phyloP scores from a whole-genome alignment of 2,329 filamentous ascomycete genomes.

The Ophiostoma sp. region DNA sequence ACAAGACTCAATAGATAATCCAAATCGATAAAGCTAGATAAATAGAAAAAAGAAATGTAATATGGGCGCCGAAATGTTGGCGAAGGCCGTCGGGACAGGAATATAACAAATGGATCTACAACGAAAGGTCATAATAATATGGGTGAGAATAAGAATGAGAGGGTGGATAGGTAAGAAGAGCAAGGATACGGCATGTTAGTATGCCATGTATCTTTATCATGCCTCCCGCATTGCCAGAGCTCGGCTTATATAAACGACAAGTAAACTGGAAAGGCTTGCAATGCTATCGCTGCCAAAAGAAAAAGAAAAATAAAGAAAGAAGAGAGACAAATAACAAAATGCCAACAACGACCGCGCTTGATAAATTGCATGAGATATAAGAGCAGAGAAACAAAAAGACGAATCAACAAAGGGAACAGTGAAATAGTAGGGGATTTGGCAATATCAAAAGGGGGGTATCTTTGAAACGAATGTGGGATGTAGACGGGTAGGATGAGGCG shows the following conservation, averaged over 20 bases:
- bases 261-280: background rate
- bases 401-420: background rate
- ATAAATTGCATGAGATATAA: background rate
- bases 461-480: slow-evolving; percentile 8
- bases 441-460: slow-evolving; percentile 7
- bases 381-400: background rate
- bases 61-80: background rate
- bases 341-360: slow-evolving; percentile 11
- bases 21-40: background rate
- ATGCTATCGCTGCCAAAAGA: background rate
- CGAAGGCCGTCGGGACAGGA: background rate
- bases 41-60: background rate
- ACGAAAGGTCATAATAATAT: background rate
- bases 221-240: too few species aligned
- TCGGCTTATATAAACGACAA: background rate
- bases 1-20: slow-evolving; percentile 5
- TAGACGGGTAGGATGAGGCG: background rate
- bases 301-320: background rate
- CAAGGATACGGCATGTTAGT: too few species aligned
- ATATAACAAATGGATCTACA: slow-evolving; percentile 2
- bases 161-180: background rate
- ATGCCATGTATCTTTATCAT: too few species aligned
- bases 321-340: background rate
- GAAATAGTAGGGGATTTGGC: background rate
- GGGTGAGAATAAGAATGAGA: background rate